These are phyloP conservation scores for Onygenales sp. DNA, from an alignment of 2,329 filamentous ascomycete species.

Conservation along the genomic window DNA sequence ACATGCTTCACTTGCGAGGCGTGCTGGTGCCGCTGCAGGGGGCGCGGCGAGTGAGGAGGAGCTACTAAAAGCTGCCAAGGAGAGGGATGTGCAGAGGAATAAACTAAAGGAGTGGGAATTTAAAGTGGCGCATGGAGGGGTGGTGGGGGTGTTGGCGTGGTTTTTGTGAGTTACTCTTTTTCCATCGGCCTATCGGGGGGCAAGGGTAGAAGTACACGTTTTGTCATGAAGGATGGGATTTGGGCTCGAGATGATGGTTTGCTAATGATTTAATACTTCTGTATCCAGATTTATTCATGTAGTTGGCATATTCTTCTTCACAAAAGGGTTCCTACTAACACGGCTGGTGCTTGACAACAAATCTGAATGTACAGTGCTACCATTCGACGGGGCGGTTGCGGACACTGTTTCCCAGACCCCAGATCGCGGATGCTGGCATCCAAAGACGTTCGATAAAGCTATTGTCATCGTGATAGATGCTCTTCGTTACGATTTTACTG, in stretches of 20 bases:
- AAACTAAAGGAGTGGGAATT: constrained; percentile 28
- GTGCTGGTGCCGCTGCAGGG: background rate
- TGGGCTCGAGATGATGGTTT: background rate
- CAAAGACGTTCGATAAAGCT: constrained; percentile 84
- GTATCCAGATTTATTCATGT: constrained; percentile 57
- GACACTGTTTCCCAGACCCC: constrained; percentile 28
- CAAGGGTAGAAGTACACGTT: background rate
- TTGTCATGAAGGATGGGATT: background rate
- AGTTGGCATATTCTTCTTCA: constrained; percentile 82
- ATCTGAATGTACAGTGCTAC: constrained; percentile 60
- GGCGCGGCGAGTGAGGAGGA: constrained; percentile 9
- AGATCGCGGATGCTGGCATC: constrained; percentile 82
- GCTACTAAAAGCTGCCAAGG: constrained; percentile 15
- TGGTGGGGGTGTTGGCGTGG: constrained; percentile 30
- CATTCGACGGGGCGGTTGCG: constrained; percentile 42
- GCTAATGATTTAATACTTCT: background rate
- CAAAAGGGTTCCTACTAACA: constrained; percentile 86
- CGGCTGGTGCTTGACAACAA: constrained; percentile 69
- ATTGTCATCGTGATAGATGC: constrained; percentile 88
- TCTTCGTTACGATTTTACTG: constrained; percentile 90
- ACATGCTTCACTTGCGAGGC: background rate
- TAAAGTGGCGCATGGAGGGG: constrained; percentile 27
- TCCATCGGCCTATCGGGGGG: background rate
- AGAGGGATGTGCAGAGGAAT: constrained; percentile 20
- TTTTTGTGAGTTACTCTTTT: constrained; percentile 27